Evolutionary conservation across 306 rosid genomes (phyloP).

Genomic region (Citrullus amarus): DNA sequence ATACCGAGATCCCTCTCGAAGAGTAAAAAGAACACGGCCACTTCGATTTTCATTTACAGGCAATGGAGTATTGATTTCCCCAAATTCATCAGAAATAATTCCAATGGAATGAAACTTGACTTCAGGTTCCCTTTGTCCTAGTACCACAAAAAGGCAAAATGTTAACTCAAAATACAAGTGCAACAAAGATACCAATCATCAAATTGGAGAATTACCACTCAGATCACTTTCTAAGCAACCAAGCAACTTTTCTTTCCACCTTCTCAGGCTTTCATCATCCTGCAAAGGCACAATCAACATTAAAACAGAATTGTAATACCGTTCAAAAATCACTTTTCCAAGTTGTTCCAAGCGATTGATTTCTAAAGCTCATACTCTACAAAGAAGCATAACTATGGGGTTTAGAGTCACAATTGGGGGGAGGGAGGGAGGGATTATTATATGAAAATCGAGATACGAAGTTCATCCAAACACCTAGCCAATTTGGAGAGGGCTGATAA

Average conservation of each 20-base stretch:
- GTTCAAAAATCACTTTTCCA: background rate
- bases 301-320: constrained; percentile 7
- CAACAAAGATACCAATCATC: constrained; percentile 3
- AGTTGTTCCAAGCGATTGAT: background rate
- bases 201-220: constrained; percentile 38
- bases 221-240: constrained; percentile 82
- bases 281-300: constrained; percentile 18
- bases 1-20: constrained; percentile 60
- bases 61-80: constrained; percentile 58
- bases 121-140: constrained; percentile 64
- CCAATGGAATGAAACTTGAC: constrained; percentile 77
- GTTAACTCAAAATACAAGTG: constrained; percentile 8
- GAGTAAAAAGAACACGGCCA: constrained; percentile 46
- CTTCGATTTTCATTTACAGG: constrained; percentile 39
- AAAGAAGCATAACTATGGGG: background rate
- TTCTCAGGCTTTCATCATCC: constrained; percentile 96
- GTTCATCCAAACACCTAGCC: no score
- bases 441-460: no score
- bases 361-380: background rate
- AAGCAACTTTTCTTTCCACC: constrained; percentile 96
- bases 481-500: no score
- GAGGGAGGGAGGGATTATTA: background rate
- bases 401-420: background rate
- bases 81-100: constrained; percentile 59
- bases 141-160: background rate